phyloP scores from a whole-genome alignment of 2,329 filamentous ascomycete species.

The Scedosporium apiospermum region DNA sequence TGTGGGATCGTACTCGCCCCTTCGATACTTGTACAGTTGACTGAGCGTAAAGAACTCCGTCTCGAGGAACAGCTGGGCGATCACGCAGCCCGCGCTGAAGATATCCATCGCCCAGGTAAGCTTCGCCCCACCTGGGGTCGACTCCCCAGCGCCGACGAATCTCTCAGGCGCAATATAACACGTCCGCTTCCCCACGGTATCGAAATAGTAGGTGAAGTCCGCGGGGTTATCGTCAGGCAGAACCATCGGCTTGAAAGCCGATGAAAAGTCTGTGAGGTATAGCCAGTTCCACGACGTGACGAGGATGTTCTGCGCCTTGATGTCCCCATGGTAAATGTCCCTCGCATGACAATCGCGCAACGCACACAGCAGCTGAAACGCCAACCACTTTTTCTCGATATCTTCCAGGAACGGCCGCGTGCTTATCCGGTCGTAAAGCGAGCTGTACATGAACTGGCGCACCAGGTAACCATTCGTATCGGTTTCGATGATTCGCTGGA shows the following conservation, averaged over 20 bases:
- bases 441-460: conserved; percentile 91
- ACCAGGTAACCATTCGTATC: conserved; percentile 86
- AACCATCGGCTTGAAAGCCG: conserved; percentile 87
- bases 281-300: conserved; percentile 99
- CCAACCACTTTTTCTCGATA: conserved; percentile 98
- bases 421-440: conserved; percentile 91
- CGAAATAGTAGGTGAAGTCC: conserved; percentile 97
- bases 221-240: conserved; percentile 94
- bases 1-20: conserved; percentile 83
- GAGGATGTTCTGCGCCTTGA: conserved; percentile 94
- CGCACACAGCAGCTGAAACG: conserved; percentile 88
- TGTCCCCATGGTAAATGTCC: conserved; percentile 92
- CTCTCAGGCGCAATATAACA: conserved; percentile 94
- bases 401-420: conserved; percentile 94
- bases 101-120: conserved; percentile 94
- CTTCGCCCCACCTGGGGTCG: conserved; percentile 49
- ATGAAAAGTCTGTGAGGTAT: conserved; percentile 94
- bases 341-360: conserved; percentile 83
- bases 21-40: conserved; percentile 88
- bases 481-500: conserved; percentile 86
- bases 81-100: conserved; percentile 93
- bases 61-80: conserved; percentile 92
- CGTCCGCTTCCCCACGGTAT: conserved; percentile 80
- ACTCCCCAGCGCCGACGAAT: conserved; percentile 65
- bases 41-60: conserved; percentile 95